Evolutionary conservation across 2,329 filamentous ascomycete genomes (phyloP), one percentile per base, ranked within the genome.

Genomic region (Scleromitrula shiraiana): DNA sequence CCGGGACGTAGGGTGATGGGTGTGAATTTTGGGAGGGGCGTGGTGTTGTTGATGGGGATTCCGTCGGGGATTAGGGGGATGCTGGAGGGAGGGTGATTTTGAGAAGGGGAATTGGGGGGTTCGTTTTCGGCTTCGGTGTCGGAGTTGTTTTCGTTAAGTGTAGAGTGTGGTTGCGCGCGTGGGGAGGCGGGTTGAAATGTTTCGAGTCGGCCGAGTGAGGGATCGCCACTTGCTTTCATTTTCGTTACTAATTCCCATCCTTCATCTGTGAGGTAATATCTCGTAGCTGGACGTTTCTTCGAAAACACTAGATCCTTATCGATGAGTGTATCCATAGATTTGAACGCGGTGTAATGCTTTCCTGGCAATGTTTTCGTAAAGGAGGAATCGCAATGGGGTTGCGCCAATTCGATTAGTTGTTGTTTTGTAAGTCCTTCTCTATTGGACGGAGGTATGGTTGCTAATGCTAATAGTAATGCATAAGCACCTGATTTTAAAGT

Each of bases 281-380:
- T 78, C 51, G 80, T 76, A 15, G 80, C 65, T 0, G 85, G 85
- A 14, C 83, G 73, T 0, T 85, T 83, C 45, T 78, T 79, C 56
- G 85, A 82, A 49, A 80, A 82, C 0, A 90, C 83, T 3, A 90
- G 68, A 49, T 88, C 84, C 61, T 90, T 88, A 46, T 80, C 73
- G 5, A 82, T 56, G 26, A 93, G 67, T 0, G 83, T 88, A 61
- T 86, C 87, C 75, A 91, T 89, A 1, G 85, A 88, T 59, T 78
- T 84, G 86, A 86, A 93, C 0, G 87, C 87, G 0, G 86, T 91
- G 57, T 87, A 86, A 58, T 78, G 85, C 49, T 81, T 84, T 9
- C 74, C 81, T 0, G 83, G 71, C 46, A 87, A 82, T 33, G 69
- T 72, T 0, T 76, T 78, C 0, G 76, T 83, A 58, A 88, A 89